Evolutionary conservation across 2,329 filamentous ascomycete species (phyloP).

Genomic region (Fusarium brevicatenulatum): DNA sequence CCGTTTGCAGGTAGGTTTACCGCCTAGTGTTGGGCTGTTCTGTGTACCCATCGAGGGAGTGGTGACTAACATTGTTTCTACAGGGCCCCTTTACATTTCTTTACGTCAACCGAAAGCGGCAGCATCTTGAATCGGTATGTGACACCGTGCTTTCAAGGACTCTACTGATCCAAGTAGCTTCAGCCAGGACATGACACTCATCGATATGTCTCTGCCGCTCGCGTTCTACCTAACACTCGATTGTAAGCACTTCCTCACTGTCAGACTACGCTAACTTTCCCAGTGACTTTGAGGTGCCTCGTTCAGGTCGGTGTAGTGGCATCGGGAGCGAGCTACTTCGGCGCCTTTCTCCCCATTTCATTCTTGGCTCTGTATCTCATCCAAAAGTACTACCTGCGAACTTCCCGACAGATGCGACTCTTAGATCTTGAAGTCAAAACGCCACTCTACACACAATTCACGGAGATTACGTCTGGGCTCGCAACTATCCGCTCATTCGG

Average conservation of each 20-base stretch:
- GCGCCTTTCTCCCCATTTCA: slow-evolving; percentile 54
- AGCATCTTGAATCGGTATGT: slow-evolving; percentile 53
- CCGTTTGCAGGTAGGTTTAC: slow-evolving; percentile 18
- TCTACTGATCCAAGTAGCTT: slow-evolving; percentile 48
- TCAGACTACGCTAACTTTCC: background rate
- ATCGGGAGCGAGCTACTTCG: slow-evolving; percentile 44
- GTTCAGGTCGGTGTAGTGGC: slow-evolving; percentile 40
- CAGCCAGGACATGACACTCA: slow-evolving; percentile 55
- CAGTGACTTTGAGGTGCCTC: slow-evolving; percentile 46
- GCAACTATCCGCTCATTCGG: slow-evolving; percentile 61
- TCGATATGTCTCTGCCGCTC: slow-evolving; percentile 53
- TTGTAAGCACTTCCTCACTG: slow-evolving; percentile 39
- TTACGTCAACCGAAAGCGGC: slow-evolving; percentile 54
- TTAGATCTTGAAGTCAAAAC: slow-evolving; percentile 62
- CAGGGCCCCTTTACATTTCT: slow-evolving; percentile 54
- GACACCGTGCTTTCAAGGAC: fast-evolving
- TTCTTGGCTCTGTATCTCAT: slow-evolving; percentile 55
- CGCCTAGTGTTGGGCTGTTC: background rate
- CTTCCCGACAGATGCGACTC: slow-evolving; percentile 62
- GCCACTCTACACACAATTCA: slow-evolving; percentile 62
- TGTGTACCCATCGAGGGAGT: fast-evolving
- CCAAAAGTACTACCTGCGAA: slow-evolving; percentile 62
- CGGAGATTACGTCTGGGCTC: slow-evolving; percentile 59
- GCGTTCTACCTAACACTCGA: slow-evolving; percentile 45
- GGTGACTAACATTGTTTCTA: background rate